A percentile compares a stretch with the other conserved stretches of the same genome.
phyloP scores from a whole-genome alignment of 2,329 filamentous ascomycete species.

The Fusarium keratoplasticum region DNA sequence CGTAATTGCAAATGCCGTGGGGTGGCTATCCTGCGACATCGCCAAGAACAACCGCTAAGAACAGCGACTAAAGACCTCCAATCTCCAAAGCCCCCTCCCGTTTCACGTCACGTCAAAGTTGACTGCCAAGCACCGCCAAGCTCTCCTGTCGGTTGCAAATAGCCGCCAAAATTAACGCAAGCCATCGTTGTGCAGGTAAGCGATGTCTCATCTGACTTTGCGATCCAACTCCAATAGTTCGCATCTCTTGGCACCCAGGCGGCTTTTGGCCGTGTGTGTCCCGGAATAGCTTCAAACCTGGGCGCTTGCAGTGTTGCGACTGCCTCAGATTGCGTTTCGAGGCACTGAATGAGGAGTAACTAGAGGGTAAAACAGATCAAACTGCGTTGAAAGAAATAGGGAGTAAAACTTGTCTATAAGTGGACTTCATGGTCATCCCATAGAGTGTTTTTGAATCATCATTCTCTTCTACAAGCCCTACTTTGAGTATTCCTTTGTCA shows the following conservation, averaged over 20 bases:
- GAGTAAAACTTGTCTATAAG: neutral
- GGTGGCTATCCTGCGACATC: neutral
- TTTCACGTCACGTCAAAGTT: neutral
- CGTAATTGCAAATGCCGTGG: neutral
- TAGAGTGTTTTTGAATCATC: neutral
- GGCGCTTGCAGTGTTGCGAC: neutral
- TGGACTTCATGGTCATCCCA: neutral
- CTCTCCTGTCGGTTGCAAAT: neutral
- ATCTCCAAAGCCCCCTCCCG: neutral
- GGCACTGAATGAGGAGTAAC: neutral
- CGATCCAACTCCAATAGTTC: neutral
- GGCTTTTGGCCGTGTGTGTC: neutral
- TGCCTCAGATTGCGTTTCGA: neutral
- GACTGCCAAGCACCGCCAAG: neutral
- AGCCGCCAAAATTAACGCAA: neutral
- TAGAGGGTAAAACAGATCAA: neutral
- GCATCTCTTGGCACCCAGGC: neutral
- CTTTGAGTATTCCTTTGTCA: neutral
- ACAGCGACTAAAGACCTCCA: neutral
- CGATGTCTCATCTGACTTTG: neutral
- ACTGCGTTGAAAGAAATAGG: neutral
- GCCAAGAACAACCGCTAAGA: neutral
- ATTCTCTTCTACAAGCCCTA: neutral
- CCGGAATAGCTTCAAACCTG: neutral
- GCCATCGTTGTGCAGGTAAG: neutral